Evolutionary conservation across 2,329 filamentous ascomycete genomes (phyloP).

Genomic region (Metarhizium rileyi): DNA sequence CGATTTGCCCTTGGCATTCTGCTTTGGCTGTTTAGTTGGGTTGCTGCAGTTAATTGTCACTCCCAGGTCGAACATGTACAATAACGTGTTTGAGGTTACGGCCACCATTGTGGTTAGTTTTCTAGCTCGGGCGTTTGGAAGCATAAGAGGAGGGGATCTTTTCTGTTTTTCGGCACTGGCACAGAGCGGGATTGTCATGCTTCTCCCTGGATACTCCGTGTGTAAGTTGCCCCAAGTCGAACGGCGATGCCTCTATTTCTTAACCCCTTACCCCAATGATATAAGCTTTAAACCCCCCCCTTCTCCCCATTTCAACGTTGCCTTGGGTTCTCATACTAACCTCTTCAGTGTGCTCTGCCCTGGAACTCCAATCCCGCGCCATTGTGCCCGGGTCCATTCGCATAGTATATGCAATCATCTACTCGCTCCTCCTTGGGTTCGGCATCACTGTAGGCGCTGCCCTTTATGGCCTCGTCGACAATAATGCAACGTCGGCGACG

Average conservation of each 20-base stretch:
- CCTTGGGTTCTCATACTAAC: not conserved
- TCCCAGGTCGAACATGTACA: constrained; percentile 58
- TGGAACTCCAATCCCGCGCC: constrained; percentile 60
- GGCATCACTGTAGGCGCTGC: constrained; percentile 59
- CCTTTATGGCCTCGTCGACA: constrained; percentile 52
- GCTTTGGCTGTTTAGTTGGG: constrained; percentile 61
- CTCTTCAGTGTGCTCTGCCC: constrained; percentile 29
- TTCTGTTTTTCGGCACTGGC: constrained; percentile 59
- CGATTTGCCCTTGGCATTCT: constrained; percentile 62
- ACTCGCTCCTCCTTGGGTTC: constrained; percentile 62
- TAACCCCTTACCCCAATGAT: no score
- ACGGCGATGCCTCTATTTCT: no score
- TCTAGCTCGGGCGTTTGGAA: constrained; percentile 52
- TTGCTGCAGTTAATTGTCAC: constrained; percentile 61
- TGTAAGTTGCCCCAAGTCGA: constrained; percentile 22
- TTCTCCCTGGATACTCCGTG: constrained; percentile 56
- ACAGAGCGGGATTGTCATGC: constrained; percentile 55
- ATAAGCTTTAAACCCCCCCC: no score
- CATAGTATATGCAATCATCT: constrained; percentile 67
- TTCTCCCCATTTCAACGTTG: no score
- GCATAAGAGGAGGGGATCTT: constrained; percentile 37
- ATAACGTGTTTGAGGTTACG: constrained; percentile 55
- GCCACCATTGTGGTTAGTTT: constrained; percentile 54
- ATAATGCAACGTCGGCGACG: constrained; percentile 35
- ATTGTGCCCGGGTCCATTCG: constrained; percentile 63